A percentile compares a stretch with the other conserved stretches of the same genome.
Evolutionary conservation across 495 filamentous ascomycete genomes (phyloP).

Genomic region (Parathielavia hyrcaniae): DNA sequence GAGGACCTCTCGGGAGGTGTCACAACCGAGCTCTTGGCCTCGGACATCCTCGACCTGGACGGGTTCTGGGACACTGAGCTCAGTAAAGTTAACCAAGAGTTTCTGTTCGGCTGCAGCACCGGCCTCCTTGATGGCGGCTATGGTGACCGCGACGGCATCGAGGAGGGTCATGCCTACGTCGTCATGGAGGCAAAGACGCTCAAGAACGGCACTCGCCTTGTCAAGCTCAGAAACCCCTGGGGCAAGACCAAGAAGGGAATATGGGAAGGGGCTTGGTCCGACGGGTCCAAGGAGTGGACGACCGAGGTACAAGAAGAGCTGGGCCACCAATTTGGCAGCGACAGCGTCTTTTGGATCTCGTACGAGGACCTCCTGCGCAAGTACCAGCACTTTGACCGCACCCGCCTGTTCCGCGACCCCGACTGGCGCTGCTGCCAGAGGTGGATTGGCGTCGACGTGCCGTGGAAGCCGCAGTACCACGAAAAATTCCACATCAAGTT

Average conservation of each 20-base stretch:
- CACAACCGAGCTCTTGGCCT: slow-evolving; percentile 73
- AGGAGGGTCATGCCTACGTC: slow-evolving; percentile 80
- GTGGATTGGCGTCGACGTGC: slow-evolving; percentile 81
- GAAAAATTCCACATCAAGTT: slow-evolving; percentile 79
- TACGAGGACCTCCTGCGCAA: slow-evolving; percentile 82
- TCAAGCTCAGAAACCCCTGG: slow-evolving; percentile 72
- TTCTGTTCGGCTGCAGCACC: slow-evolving; percentile 80
- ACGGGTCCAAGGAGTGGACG: slow-evolving; percentile 94
- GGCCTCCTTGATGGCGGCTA: slow-evolving; percentile 59
- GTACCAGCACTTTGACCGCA: slow-evolving; percentile 81
- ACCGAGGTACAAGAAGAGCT: slow-evolving; percentile 75
- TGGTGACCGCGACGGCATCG: slow-evolving; percentile 66
- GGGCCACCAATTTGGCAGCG: slow-evolving; percentile 83
- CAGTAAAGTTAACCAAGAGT: slow-evolving; percentile 78
- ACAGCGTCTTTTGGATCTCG: slow-evolving; percentile 66
- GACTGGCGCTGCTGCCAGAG: slow-evolving; percentile 81
- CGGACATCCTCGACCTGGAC: slow-evolving; percentile 84
- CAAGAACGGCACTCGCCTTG: slow-evolving; percentile 42
- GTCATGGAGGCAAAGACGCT: slow-evolving; percentile 68
- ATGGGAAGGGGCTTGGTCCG: slow-evolving; percentile 81
- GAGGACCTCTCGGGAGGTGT: slow-evolving; percentile 94
- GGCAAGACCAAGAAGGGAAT: slow-evolving; percentile 60
- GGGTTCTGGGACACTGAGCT: slow-evolving; percentile 87
- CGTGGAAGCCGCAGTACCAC: slow-evolving; percentile 83
- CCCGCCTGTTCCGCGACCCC: slow-evolving; percentile 69